A percentile compares a stretch with the other conserved stretches of the same genome.
Conservation (phyloP, 164 flowering plant species). For the Paratinospora sagittata region DNA sequence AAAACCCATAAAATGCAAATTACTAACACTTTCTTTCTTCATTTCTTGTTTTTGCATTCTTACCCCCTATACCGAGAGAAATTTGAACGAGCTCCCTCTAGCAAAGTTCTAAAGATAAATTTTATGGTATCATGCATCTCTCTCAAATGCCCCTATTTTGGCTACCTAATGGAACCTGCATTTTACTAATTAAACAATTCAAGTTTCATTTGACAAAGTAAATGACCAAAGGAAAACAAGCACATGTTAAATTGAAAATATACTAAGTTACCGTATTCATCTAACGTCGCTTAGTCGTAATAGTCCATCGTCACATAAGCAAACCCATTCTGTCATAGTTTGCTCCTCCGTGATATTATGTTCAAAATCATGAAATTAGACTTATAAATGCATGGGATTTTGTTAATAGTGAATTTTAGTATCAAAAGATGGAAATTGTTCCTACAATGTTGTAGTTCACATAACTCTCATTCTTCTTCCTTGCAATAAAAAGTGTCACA, state of each 20-base stretch:
- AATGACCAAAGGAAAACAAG: too few relatives aligned
- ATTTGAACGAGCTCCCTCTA: constrained; percentile 31
- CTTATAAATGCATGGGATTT: background rate
- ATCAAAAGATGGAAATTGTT: background rate
- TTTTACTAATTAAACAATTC: too few relatives aligned
- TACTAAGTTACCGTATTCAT: constrained; percentile 72
- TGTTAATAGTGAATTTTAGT: background rate
- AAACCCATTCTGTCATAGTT: constrained; percentile 76
- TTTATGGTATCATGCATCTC: constrained; percentile 72
- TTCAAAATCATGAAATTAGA: background rate
- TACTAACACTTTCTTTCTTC: too few relatives aligned
- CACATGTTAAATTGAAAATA: background rate
- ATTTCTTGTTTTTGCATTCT: too few relatives aligned
- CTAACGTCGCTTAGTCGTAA: constrained; percentile 93
- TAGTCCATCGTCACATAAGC: constrained; percentile 56
- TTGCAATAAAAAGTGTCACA: constrained; percentile 64
- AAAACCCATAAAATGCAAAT: too few relatives aligned
- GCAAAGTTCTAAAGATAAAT: constrained; percentile 36
- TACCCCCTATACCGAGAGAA: too few relatives aligned
- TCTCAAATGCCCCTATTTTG: constrained; percentile 79
- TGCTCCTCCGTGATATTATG: constrained; percentile 96
- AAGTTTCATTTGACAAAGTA: too few relatives aligned
- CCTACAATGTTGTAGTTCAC: constrained; percentile 93
- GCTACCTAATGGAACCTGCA: constrained; percentile 62
- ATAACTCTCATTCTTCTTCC: constrained; percentile 65